Conservation (phyloP, 2,329 filamentous ascomycete species). For the Paramyrothecium sp. region DNA sequence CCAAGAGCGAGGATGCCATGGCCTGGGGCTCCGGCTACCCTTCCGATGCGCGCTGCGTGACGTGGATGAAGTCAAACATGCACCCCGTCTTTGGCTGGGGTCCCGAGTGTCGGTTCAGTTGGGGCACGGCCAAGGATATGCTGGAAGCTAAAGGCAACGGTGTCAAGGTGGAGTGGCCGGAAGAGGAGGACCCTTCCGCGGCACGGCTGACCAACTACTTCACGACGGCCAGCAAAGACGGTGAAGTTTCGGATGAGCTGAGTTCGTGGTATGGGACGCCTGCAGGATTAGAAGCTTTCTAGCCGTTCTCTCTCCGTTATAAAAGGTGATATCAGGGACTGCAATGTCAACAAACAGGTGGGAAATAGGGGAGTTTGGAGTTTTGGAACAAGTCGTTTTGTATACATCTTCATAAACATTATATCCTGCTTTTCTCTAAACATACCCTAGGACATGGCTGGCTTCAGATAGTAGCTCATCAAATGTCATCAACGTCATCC, state of each 20-base stretch:
- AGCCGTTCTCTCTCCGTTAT: conserved; percentile 15
- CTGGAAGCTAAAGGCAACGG: conserved; percentile 71
- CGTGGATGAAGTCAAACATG: conserved; percentile 84
- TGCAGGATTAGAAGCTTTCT: conserved; percentile 71
- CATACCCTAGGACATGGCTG: background rate
- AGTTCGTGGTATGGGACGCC: conserved; percentile 79
- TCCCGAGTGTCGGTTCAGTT: conserved; percentile 88
- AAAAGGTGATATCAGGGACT: background rate
- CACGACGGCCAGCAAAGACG: conserved; percentile 36
- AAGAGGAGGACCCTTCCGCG: conserved; percentile 66
- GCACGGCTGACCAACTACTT: conserved; percentile 79
- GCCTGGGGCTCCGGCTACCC: conserved; percentile 93
- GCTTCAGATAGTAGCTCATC: conserved; percentile 10
- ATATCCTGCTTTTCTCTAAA: conserved; percentile 3
- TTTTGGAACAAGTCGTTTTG: conserved; percentile 1
- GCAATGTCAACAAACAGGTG: background rate
- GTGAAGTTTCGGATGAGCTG: conserved; percentile 60
- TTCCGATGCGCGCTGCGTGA: conserved; percentile 75
- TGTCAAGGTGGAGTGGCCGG: conserved; percentile 81
- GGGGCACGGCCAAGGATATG: conserved; percentile 93
- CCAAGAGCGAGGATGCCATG: conserved; percentile 38
- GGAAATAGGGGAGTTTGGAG: background rate
- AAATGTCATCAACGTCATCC: conserved; percentile 64
- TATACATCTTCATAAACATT: conserved; percentile 1
- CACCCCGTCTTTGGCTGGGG: conserved; percentile 96